Evolutionary conservation across 169 alveolate genomes (phyloP).

Genomic region (Toxoplasma gondii): DNA sequence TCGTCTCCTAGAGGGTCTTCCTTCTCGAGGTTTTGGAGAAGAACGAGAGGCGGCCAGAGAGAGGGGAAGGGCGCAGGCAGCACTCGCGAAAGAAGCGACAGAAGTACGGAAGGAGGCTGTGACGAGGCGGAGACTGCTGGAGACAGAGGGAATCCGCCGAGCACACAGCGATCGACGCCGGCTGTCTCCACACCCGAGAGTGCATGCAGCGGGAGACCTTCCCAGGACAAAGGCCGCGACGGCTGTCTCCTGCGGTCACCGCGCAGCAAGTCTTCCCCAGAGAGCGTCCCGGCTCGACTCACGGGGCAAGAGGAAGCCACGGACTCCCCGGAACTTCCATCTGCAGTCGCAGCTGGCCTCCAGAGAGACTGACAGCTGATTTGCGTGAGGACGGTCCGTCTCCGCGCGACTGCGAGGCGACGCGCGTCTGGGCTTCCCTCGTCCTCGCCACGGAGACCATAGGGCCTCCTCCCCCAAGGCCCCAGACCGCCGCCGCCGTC

Average conservation of each 20-base stretch:
- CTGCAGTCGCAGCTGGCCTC: neutral
- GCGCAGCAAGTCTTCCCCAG: neutral
- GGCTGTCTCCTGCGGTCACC: neutral
- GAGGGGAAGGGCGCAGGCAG: slow-evolving; percentile 15
- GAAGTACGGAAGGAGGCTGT: neutral
- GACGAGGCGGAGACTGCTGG: neutral
- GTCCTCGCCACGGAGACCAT: neutral
- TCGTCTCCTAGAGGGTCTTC: neutral
- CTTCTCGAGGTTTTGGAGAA: neutral
- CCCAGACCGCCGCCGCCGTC: neutral
- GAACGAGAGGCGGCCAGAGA: slow-evolving; percentile 3
- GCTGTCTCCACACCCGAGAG: neutral
- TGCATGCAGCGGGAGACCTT: neutral
- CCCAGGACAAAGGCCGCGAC: neutral
- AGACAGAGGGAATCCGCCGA: neutral
- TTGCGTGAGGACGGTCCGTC: neutral
- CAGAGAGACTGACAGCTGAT: neutral
- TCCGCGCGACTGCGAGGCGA: neutral
- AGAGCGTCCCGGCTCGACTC: neutral
- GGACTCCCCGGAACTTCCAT: neutral
- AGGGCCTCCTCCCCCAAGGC: neutral
- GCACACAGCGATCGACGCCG: neutral
- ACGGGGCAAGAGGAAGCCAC: neutral
- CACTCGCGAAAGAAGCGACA: neutral
- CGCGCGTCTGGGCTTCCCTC: neutral